Conservation (phyloP, 2,329 filamentous ascomycete genomes). For the Trichoderma cornu-damae region DNA sequence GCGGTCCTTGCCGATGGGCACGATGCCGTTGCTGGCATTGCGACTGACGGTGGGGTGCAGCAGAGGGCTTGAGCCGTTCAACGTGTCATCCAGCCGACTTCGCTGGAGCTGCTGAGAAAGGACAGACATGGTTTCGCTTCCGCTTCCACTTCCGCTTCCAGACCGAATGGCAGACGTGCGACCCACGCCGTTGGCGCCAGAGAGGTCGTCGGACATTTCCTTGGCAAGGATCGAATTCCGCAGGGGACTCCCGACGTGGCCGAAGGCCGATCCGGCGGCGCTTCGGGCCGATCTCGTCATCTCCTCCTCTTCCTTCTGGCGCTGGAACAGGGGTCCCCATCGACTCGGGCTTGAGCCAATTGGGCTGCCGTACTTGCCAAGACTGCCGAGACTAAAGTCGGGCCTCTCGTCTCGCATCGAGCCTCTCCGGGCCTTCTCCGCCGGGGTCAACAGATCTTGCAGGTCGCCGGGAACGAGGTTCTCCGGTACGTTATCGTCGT, state of each 20-base stretch:
- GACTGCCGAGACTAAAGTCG: conserved; percentile 34
- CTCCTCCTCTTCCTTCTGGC: conserved; percentile 55
- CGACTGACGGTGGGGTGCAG: conserved; percentile 47
- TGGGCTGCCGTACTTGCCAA: conserved; percentile 58
- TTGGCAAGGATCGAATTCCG: conserved; percentile 58
- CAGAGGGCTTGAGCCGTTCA: conserved; percentile 42
- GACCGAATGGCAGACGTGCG: conserved; percentile 38
- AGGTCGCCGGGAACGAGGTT: conserved; percentile 68
- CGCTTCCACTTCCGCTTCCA: conserved; percentile 40
- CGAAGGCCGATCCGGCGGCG: conserved; percentile 50
- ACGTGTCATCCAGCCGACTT: conserved; percentile 49
- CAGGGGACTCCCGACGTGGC: conserved; percentile 61
- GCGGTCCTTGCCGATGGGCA: conserved; percentile 40
- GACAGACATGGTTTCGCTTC: conserved; percentile 51
- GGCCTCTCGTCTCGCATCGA: conserved; percentile 48
- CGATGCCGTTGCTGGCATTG: conserved; percentile 36
- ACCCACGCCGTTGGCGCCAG: conserved; percentile 35
- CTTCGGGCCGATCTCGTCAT: conserved; percentile 34
- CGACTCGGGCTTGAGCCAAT: conserved; percentile 55
- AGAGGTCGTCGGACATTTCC: conserved; percentile 39
- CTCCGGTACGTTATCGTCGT: conserved; percentile 53
- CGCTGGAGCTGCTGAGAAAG: conserved; percentile 59
- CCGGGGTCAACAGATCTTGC: conserved; percentile 61
- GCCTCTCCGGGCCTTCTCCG: conserved; percentile 60
- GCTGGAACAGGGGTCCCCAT: conserved; percentile 57